Percentiles rank a stretch among this genome's conserved stretches.
phyloP scores from a whole-genome alignment of 352 stramenopile genomes.

The Hyaloperonospora arabidopsidis region DNA sequence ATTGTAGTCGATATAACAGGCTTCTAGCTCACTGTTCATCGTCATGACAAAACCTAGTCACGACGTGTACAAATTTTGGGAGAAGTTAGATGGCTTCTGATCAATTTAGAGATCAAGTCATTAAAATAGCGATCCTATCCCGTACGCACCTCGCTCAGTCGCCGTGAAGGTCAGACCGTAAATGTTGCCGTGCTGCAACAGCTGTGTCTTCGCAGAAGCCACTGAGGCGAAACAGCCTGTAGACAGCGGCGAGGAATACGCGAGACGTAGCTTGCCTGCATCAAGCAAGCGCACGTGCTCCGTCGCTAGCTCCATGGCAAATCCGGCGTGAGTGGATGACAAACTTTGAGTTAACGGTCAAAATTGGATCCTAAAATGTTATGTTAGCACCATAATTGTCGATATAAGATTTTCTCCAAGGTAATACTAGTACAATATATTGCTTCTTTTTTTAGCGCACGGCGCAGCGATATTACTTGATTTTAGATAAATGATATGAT shows the following conservation, averaged over 20 bases:
- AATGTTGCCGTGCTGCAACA: slow-evolving; percentile 52
- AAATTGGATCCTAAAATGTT: too few relatives aligned
- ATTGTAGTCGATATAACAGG: slow-evolving; percentile 35
- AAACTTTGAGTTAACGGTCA: too few relatives aligned
- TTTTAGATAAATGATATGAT: too few relatives aligned
- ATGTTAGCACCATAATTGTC: too few relatives aligned
- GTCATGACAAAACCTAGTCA: slow-evolving; percentile 38
- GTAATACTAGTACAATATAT: too few relatives aligned
- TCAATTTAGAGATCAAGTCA: neutral
- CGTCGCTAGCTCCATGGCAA: slow-evolving; percentile 40
- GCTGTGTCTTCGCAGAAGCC: slow-evolving; percentile 37
- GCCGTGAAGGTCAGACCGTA: slow-evolving; percentile 52
- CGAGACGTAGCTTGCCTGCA: slow-evolving; percentile 41
- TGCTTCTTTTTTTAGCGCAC: too few relatives aligned
- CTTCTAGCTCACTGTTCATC: slow-evolving; percentile 28
- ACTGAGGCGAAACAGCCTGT: slow-evolving; percentile 26
- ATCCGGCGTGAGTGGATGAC: slow-evolving; percentile 17
- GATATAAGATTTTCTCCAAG: too few relatives aligned
- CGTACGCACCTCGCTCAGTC: slow-evolving; percentile 24
- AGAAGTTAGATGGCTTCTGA: neutral
- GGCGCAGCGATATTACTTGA: too few relatives aligned
- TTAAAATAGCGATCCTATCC: slow-evolving; percentile 7
- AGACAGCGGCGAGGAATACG: slow-evolving; percentile 29
- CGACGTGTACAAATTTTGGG: slow-evolving; percentile 6
- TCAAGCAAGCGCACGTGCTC: slow-evolving; percentile 77